Base-by-base conservation (phyloP, 73 alveolate genomes). In the Effrenium voratum region DNA sequence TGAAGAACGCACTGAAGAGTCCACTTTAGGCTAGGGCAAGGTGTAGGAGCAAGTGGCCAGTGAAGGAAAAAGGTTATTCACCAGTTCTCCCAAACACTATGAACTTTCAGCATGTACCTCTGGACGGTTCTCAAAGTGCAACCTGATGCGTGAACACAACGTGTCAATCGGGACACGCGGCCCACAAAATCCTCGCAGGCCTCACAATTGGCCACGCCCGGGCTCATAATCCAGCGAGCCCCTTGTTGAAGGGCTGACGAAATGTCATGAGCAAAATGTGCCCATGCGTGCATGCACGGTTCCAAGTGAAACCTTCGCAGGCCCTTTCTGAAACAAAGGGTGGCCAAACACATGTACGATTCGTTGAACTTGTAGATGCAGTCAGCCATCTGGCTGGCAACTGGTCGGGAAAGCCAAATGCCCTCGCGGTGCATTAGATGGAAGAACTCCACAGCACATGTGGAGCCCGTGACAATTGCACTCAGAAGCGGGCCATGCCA, bases 101-200 rank as follows among this genome's bases (percentile, higher is more conserved):
- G 57, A 16, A 85, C 13, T 44, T 59, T 55, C 40, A 85, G n/a
- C 0, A 52, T 43, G n/a, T 85, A 85, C 34, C 93, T 80, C 52
- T 85, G 81, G 10, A 85, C 3, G 12, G 60, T 40, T 3, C 93
- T 38, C 32, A 19, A 81, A 3, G 93, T 24, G 30, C 44, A 57
- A 6, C 81, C 16, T 3, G 19, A 8, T 3, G 45, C 45, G 41
- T 85, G 93, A 5, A 85, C 93, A 8, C 4, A 8, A 46, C 93
- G 36, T 22, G 81, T 24, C 43, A 45, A 36, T 59, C 93, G 49
- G n/a, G 63, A 13, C 34, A 85, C 43, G 19, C 40, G 36, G 34
- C 93, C 93, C 22, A 85, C 93, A 57, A 85, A 85, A 43, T 85
- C 93, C 28, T 85, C 93, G 70, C 57, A 80, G 12, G 79, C 81